Percentiles rank a stretch among this genome's conserved stretches.
These are phyloP conservation scores for Termitomyces eurrhizus DNA, from an alignment of 768 basidiomycete genomes.

Conservation along the genomic window DNA sequence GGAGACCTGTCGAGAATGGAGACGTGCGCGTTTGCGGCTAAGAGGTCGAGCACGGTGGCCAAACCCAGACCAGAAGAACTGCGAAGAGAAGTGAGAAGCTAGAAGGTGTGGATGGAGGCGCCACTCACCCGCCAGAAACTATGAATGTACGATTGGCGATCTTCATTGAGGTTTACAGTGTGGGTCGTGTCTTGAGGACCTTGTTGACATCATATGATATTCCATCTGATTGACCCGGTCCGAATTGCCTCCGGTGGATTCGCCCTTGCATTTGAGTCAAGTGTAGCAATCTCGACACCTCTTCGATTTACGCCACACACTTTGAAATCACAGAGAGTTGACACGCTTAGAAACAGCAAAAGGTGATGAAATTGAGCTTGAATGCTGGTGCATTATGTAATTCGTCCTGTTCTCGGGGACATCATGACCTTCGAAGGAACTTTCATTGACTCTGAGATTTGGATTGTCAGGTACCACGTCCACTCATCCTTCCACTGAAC, in stretches of 20 bases:
- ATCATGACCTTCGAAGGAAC: too few relatives aligned
- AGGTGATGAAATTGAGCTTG: neutral
- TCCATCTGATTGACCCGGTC: neutral
- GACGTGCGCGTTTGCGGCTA: constrained; percentile 19
- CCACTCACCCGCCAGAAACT: constrained; percentile 52
- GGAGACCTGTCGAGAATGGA: neutral
- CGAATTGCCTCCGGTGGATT: neutral
- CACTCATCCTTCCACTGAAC: too few relatives aligned
- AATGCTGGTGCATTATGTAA: neutral
- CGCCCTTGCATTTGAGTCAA: neutral
- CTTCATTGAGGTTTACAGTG: constrained; percentile 37
- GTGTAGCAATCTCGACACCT: neutral
- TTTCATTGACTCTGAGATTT: too few relatives aligned
- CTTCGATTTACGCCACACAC: neutral
- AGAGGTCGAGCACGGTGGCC: constrained; percentile 44
- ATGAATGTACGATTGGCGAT: constrained; percentile 49
- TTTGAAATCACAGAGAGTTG: too few relatives aligned
- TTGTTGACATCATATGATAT: neutral
- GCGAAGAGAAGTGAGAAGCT: neutral
- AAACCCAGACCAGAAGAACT: constrained; percentile 59
- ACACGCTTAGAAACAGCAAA: neutral
- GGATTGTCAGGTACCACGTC: too few relatives aligned
- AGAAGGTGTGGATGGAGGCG: neutral
- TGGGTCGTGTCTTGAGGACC: neutral
- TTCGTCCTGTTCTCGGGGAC: neutral